Evolutionary conservation across 345 rosid genomes (phyloP).

Genomic region (Rhizophora mangle): DNA sequence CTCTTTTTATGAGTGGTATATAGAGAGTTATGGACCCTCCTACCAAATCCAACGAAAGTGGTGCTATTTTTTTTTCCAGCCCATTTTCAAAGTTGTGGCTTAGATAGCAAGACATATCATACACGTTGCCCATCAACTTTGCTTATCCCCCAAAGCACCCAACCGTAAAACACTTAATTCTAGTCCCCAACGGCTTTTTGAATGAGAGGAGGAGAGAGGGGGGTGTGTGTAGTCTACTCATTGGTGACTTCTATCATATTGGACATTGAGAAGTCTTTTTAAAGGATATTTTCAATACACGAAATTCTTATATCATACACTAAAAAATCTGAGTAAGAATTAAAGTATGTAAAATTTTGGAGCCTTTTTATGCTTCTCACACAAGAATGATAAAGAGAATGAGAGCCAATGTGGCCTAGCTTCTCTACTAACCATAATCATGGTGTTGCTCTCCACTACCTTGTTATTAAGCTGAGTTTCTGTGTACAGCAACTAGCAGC

Average conservation of each 20-base stretch:
- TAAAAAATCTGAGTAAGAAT: too few species aligned
- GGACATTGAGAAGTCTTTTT: conserved; percentile 14
- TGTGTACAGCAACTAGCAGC: neutral
- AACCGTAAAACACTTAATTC: conserved; percentile 42
- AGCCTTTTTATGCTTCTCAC: conserved; percentile 44
- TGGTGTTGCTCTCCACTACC: conserved; percentile 18
- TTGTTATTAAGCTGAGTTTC: conserved; percentile 14
- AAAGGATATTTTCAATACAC: too few species aligned
- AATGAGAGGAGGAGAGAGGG: too few species aligned
- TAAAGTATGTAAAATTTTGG: too few species aligned
- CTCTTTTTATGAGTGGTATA: conserved; percentile 30
- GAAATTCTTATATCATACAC: too few species aligned
- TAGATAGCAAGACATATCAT: conserved; percentile 57
- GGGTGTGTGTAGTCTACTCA: neutral
- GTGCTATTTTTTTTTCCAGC: neutral
- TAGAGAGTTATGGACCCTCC: conserved; percentile 17
- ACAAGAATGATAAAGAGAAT: conserved; percentile 43
- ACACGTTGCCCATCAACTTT: conserved; percentile 46
- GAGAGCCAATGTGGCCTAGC: conserved; percentile 27
- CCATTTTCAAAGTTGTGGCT: conserved; percentile 40
- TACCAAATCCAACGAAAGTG: conserved; percentile 47
- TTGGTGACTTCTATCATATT: conserved; percentile 18
- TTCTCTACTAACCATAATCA: conserved; percentile 48
- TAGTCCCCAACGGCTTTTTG: conserved; percentile 8
- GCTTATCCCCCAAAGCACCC: conserved; percentile 90